These are phyloP conservation scores for Colletotrichum tropicicola DNA, from an alignment of 2,329 filamentous ascomycete species.

Conservation along the genomic window DNA sequence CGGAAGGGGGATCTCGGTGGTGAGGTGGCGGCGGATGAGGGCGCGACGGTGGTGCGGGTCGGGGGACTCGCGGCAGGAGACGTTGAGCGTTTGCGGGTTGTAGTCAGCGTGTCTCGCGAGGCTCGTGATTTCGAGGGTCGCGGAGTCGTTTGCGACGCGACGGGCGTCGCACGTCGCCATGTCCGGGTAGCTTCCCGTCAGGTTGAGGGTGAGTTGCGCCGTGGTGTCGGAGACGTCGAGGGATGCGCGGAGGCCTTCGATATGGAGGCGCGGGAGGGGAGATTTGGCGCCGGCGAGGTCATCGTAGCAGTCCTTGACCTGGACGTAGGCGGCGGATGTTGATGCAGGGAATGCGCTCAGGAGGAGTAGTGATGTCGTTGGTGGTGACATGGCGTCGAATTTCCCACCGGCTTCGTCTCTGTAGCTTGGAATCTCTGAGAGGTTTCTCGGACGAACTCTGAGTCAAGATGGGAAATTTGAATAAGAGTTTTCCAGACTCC, in stretches of 20 bases:
- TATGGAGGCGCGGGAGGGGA: neutral
- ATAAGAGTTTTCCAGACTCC: too few relatives aligned
- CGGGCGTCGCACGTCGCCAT: neutral
- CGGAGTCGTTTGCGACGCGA: neutral
- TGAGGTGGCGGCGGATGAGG: neutral
- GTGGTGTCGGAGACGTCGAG: neutral
- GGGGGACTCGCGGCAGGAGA: neutral
- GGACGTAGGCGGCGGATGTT: neutral
- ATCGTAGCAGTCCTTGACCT: neutral
- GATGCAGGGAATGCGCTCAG: neutral
- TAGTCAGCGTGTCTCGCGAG: neutral
- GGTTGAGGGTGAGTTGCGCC: neutral
- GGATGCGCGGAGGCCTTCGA: neutral
- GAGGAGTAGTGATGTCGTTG: neutral
- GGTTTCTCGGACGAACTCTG: neutral
- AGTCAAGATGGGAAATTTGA: too few relatives aligned
- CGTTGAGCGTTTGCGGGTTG: neutral
- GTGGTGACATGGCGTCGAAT: neutral
- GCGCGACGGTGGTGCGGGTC: neutral
- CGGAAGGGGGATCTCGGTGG: neutral
- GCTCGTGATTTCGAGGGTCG: neutral
- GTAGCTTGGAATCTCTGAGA: too few relatives aligned
- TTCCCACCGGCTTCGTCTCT: neutral
- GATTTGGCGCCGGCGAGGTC: too few relatives aligned
- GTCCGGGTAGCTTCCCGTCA: neutral